Conservation (phyloP, 2,329 filamentous ascomycete species). For the Monilinia fructigena region DNA sequence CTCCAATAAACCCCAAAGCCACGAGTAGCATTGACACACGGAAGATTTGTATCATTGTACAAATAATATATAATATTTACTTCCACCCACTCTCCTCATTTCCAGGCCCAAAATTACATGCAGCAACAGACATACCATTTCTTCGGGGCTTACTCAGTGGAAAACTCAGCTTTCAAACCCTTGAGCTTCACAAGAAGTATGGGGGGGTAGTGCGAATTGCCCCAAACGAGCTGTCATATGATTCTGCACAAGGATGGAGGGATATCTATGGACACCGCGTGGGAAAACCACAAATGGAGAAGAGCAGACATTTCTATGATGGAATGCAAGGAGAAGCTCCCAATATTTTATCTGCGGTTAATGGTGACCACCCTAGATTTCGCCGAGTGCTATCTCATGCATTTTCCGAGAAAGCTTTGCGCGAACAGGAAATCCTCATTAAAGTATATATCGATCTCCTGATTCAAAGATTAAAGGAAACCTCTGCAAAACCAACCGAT, state of each 20-base stretch:
- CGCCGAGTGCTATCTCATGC: not conserved
- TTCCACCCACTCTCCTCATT: not conserved
- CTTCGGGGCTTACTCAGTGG: not conserved
- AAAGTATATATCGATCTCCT: not conserved
- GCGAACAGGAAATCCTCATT: not conserved
- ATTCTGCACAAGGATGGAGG: not conserved
- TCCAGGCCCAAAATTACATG: not conserved
- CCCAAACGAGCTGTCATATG: not conserved
- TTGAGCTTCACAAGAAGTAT: not conserved
- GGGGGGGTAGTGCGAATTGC: not conserved
- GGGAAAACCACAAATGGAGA: not conserved
- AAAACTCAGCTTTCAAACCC: not conserved
- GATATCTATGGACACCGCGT: not conserved
- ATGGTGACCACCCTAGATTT: not conserved
- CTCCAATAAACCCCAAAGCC: not conserved
- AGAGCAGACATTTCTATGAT: not conserved
- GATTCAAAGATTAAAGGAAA: not conserved
- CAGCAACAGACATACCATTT: not conserved
- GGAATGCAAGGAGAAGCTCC: not conserved
- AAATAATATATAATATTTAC: not conserved
- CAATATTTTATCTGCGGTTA: not conserved
- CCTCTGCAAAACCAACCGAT: not conserved
- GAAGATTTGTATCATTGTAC: not conserved
- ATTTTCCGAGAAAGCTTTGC: not conserved
- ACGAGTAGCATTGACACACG: not conserved